These are phyloP conservation scores for Wickerhamiella azyma DNA, from an alignment of 805 yeast genomes.

Conservation along the genomic window DNA sequence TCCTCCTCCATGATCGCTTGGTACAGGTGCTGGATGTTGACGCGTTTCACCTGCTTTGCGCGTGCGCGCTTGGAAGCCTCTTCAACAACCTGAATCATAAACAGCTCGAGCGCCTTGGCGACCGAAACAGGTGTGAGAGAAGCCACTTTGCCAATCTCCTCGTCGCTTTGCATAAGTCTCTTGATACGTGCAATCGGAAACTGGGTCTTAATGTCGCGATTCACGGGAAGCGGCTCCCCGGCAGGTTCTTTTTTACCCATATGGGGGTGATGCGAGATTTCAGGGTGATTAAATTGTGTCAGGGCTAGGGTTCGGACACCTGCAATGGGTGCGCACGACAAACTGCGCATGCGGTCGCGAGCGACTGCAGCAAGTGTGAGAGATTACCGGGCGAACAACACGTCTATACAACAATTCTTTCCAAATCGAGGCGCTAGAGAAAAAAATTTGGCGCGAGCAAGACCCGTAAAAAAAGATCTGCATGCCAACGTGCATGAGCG, in stretches of 20 bases:
- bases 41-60: conserved; percentile 59
- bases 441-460: no score
- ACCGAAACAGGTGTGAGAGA: conserved; percentile 98
- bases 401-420: no score
- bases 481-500: no score
- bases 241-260: conserved; percentile 7
- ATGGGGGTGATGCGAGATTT: not conserved
- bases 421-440: no score
- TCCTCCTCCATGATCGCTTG: conserved; percentile 76
- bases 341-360: not conserved
- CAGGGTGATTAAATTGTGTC: not conserved
- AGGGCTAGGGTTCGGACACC: not conserved
- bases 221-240: conserved; percentile 13
- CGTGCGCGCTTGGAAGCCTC: conserved; percentile 70
- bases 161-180: conserved; percentile 95
- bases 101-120: conserved; percentile 85
- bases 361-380: no score
- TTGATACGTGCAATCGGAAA: conserved; percentile 69
- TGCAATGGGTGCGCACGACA: not conserved
- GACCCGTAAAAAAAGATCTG: no score
- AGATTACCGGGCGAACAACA: no score
- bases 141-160: conserved; percentile 96
- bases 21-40: conserved; percentile 69
- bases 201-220: conserved; percentile 28
- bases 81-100: conserved; percentile 78